These are phyloP conservation scores for Corrigiola litoralis DNA, from an alignment of 179 eudicot genomes.

Conservation along the genomic window DNA sequence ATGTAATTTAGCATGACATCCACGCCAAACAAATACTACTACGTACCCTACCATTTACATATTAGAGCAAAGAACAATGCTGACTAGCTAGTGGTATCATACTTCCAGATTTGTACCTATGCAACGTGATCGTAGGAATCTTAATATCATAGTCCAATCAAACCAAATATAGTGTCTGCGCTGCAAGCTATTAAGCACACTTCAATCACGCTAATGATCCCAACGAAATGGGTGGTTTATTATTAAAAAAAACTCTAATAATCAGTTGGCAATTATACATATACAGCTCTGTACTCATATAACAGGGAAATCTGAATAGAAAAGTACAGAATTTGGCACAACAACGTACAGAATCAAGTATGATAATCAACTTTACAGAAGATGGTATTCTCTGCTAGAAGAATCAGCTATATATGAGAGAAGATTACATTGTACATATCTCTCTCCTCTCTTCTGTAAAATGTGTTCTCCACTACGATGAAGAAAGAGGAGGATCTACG, in stretches of 20 bases:
- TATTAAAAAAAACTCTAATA: neutral
- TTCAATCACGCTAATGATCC: slow-evolving; percentile 5
- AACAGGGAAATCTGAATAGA: neutral
- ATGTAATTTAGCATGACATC: neutral
- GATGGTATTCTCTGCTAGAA: neutral
- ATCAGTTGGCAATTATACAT: slow-evolving; percentile 2
- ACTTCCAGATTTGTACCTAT: slow-evolving; percentile 1
- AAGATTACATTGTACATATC: too few species aligned
- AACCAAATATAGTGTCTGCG: too few species aligned
- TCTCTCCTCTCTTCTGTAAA: neutral
- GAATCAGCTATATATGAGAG: too few species aligned
- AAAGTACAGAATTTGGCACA: neutral
- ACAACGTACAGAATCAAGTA: neutral
- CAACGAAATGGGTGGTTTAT: neutral
- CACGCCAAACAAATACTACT: neutral
- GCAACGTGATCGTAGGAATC: slow-evolving; percentile 4
- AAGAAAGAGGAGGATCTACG: slow-evolving; percentile 3
- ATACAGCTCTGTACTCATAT: neutral
- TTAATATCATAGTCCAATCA: neutral
- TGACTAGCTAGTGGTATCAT: neutral
- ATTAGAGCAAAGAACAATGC: neutral
- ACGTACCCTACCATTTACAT: too few species aligned
- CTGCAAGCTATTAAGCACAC: neutral
- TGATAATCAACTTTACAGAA: too few species aligned
- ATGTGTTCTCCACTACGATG: slow-evolving; percentile 11